These are phyloP conservation scores for Alternaria dauci DNA, from an alignment of 2,329 filamentous ascomycete species.

Conservation along the genomic window DNA sequence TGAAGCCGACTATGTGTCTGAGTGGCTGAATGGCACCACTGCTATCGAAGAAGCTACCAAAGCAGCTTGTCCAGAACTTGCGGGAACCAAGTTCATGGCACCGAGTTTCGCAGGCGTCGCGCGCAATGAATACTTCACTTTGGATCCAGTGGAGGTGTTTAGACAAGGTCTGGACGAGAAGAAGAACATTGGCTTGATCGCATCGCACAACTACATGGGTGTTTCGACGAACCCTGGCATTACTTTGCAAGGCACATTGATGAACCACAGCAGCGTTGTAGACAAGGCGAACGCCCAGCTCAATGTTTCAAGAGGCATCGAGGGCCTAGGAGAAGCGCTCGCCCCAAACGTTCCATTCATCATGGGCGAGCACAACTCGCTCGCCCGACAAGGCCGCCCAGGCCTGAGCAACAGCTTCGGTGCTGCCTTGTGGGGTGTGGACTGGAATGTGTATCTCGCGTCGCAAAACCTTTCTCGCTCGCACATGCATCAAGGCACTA, in stretches of 20 bases:
- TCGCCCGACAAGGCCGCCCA: conserved; percentile 68
- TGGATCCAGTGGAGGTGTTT: conserved; percentile 1
- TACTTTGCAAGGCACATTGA: conserved; percentile 68
- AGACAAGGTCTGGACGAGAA: conserved; percentile 32
- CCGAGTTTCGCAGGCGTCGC: conserved; percentile 13
- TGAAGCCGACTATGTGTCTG: conserved; percentile 55
- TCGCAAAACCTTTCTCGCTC: conserved; percentile 64
- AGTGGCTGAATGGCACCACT: conserved; percentile 11
- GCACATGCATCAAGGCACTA: conserved; percentile 71
- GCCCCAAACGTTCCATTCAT: conserved; percentile 59
- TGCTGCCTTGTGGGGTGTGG: conserved; percentile 70
- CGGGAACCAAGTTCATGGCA: conserved; percentile 6
- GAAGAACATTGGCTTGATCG: conserved; percentile 59
- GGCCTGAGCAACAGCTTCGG: conserved; percentile 72
- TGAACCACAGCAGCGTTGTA: conserved; percentile 68
- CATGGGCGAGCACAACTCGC: conserved; percentile 68
- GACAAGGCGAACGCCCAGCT: conserved; percentile 1
- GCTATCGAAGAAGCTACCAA: conserved; percentile 3
- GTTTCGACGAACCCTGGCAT: conserved; percentile 66
- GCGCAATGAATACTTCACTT: not conserved
- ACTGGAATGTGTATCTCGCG: conserved; percentile 68
- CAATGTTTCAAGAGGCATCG: conserved; percentile 59
- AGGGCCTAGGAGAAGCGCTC: conserved; percentile 52
- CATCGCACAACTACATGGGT: conserved; percentile 70
- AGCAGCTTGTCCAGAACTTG: conserved; percentile 1